phyloP scores from a whole-genome alignment of 2,329 filamentous ascomycete species.

The Ophiostoma sp. region DNA sequence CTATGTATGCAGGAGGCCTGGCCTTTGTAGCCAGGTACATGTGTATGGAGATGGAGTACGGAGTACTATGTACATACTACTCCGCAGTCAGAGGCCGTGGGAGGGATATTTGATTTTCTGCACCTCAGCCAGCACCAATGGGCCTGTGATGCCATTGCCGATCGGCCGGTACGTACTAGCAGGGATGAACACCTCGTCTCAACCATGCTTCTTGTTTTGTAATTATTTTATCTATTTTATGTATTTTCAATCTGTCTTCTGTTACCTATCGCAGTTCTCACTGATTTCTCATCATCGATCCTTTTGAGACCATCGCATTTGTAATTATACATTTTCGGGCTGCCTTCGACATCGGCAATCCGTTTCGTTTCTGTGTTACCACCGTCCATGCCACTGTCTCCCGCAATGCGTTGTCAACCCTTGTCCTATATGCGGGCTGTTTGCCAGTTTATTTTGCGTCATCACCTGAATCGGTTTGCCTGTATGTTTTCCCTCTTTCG shows the following conservation, averaged over 20 bases:
- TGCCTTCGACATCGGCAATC: neutral
- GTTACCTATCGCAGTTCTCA: neutral
- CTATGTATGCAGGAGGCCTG: neutral
- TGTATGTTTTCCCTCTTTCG: neutral
- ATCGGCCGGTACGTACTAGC: neutral
- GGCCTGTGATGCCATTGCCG: constrained; percentile 10
- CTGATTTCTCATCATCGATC: neutral
- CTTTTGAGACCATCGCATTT: neutral
- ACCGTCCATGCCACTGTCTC: neutral
- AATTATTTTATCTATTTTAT: neutral
- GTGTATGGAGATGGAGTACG: neutral
- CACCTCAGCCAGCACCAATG: neutral
- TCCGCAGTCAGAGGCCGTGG: neutral
- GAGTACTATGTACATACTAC: too few relatives aligned
- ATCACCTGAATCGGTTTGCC: neutral
- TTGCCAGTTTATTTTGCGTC: neutral
- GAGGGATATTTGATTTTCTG: neutral
- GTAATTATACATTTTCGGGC: neutral
- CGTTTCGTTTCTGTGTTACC: neutral
- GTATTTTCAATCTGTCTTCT: too few relatives aligned
- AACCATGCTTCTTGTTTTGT: neutral
- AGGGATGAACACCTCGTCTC: neutral
- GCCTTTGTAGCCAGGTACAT: neutral
- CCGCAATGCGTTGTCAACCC: neutral
- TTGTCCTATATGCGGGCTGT: neutral